These are phyloP conservation scores for Phytophthora citricola DNA, from an alignment of 352 stramenopile species.

Conservation along the genomic window DNA sequence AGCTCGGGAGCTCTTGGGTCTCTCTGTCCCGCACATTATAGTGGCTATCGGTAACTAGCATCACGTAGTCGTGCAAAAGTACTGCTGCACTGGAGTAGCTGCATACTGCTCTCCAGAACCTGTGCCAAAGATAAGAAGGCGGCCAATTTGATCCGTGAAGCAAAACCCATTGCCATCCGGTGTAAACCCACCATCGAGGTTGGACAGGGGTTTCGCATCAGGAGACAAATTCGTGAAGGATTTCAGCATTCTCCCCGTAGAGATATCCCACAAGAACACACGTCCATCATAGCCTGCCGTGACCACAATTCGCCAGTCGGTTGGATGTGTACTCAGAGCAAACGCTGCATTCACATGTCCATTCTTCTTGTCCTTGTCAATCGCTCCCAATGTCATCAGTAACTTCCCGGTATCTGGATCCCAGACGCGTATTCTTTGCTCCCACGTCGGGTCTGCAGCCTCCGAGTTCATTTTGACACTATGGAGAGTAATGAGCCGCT, in stretches of 20 bases:
- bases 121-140: conserved; percentile 81
- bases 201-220: conserved; percentile 65
- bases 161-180: conserved; percentile 73
- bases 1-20: conserved; percentile 84
- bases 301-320: conserved; percentile 74
- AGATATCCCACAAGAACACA: conserved; percentile 88
- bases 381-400: conserved; percentile 66
- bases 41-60: conserved; percentile 86
- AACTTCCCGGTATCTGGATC: conserved; percentile 57
- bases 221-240: conserved; percentile 65
- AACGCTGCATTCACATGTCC: conserved; percentile 84
- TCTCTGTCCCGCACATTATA: conserved; percentile 91
- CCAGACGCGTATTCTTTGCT: conserved; percentile 76
- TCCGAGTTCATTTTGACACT: conserved; percentile 70
- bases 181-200: conserved; percentile 82
- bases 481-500: conserved; percentile 70
- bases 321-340: conserved; percentile 80
- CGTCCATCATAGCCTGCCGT: conserved; percentile 86
- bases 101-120: conserved; percentile 71
- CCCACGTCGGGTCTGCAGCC: conserved; percentile 49
- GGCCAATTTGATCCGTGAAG: conserved; percentile 85
- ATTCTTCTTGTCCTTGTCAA: conserved; percentile 63
- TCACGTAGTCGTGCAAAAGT: conserved; percentile 92
- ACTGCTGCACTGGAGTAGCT: conserved; percentile 80
- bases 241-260: conserved; percentile 66